phyloP scores from a whole-genome alignment of 192 early-diverging fungal genomes.

The Linderina pennispora region DNA sequence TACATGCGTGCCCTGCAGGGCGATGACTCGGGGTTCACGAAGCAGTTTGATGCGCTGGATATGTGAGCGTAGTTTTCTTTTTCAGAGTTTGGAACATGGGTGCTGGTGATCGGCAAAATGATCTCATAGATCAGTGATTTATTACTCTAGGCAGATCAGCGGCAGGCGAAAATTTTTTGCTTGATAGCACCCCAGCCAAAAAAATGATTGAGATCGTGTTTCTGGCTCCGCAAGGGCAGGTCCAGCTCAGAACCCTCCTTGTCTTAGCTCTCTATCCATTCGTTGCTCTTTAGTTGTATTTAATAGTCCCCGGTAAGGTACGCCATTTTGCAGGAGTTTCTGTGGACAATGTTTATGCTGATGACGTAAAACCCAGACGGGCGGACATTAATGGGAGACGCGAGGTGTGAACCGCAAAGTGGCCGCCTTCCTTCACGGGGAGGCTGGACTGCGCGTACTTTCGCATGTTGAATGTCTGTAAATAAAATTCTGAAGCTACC shows the following conservation, averaged over 20 bases:
- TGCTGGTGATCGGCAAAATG: too few relatives aligned
- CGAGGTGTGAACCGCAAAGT: constrained; percentile 38
- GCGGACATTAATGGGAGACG: constrained; percentile 39
- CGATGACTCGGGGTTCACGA: constrained; percentile 26
- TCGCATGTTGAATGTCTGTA: constrained; percentile 47
- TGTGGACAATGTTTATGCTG: not conserved
- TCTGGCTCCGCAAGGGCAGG: too few relatives aligned
- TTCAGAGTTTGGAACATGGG: too few relatives aligned
- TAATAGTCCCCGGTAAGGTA: not conserved
- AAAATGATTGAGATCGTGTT: too few relatives aligned
- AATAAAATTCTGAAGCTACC: constrained; percentile 37
- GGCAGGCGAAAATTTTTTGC: too few relatives aligned
- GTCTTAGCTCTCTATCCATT: too few relatives aligned
- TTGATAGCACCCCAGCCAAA: too few relatives aligned
- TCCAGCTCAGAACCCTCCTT: too few relatives aligned
- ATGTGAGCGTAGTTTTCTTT: constrained; percentile 4
- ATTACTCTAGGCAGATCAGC: too few relatives aligned
- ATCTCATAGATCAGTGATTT: too few relatives aligned
- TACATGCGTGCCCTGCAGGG: constrained; percentile 36
- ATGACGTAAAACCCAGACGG: constrained; percentile 44
- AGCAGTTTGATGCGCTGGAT: constrained; percentile 29
- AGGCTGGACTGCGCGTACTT: constrained; percentile 39
- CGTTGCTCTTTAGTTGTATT: too few relatives aligned
- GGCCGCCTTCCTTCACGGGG: constrained; percentile 18
- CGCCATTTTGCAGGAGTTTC: too few relatives aligned